Evolutionary conservation across 495 filamentous ascomycete genomes (phyloP), one percentile per base, ranked within the genome.

Genomic region (Penicillium cinerascens): DNA sequence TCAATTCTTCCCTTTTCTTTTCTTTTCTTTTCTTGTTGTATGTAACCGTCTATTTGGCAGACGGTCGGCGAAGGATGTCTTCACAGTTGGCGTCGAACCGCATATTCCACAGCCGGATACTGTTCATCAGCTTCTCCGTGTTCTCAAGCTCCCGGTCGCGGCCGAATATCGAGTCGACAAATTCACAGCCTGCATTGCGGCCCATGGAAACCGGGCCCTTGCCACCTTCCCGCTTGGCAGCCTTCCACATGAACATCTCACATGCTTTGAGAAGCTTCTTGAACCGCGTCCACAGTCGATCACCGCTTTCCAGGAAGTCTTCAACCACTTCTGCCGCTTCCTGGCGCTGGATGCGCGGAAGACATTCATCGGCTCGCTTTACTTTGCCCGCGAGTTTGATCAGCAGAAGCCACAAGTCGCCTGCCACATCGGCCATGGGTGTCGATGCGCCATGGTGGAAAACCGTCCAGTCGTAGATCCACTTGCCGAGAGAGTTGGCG

Each of bases 381-480:
- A 95, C 82, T 76, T 97, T 98, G 60, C 90, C 90, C 23, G 92
- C 87, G n/a, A 97, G 80, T 70, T 95, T 89, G 73, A 97, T 97
- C 53, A 97, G 79, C 39, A 97, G 77, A 26, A 97, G 82, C 93
- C 93, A 98, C 54, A 98, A 73, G 63, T 97, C 91, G 64, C 93
- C 93, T 17, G 93, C 92, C 65, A 96, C 85, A 52, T 96, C 91
- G 37, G 91, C 83, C 66, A 96, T 91, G 53, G 93, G 89, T 3
- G 89, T 90, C 23, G 82, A 82, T 10, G 90, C 80, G 37, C 91
- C 91, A 57, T 95, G 87, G 68, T 87, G 85, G 75, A 89, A 97
- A 52, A 97, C 89, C 26, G 93, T 97, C 93, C 93, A 98, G 79
- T 98, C 95, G 75, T 96, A 98, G 67, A 98, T 92, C 93, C 93